Percentiles rank a stretch among this genome's conserved stretches.
Conservation (phyloP, 352 stramenopile genomes). For the Pseudoperonospora humuli region DNA sequence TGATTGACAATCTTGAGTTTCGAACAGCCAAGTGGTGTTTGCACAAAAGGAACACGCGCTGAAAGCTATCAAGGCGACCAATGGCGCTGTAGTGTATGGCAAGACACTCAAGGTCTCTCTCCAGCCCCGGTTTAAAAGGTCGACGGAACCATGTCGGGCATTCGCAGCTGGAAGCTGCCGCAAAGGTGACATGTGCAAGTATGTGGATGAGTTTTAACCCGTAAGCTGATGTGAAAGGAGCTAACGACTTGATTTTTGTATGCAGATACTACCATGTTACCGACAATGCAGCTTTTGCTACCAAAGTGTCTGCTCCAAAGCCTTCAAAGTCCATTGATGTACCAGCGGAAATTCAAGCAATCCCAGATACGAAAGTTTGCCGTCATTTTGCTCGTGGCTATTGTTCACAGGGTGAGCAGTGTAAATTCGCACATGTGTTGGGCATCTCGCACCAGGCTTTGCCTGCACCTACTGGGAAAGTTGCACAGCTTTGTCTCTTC, state of each 20-base stretch:
- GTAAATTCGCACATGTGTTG: conserved; percentile 40
- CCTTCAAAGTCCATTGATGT: conserved; percentile 1
- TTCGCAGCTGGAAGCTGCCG: conserved; percentile 55
- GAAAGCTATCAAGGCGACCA: conserved; percentile 34
- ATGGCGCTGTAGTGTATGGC: conserved; percentile 53
- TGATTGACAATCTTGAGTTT: neutral
- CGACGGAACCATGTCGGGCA: conserved; percentile 33
- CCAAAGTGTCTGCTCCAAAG: neutral
- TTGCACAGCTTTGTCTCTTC: conserved; percentile 34
- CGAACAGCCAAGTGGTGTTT: conserved; percentile 38
- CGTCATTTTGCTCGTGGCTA: conserved; percentile 45
- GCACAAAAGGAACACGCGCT: conserved; percentile 16
- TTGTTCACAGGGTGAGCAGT: conserved; percentile 29
- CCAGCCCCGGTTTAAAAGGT: conserved; percentile 34
- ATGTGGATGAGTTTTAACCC: conserved; percentile 13
- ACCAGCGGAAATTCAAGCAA: conserved; percentile 17
- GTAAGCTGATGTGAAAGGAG: neutral
- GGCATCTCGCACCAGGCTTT: conserved; percentile 9
- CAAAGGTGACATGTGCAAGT: conserved; percentile 70
- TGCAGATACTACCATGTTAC: conserved; percentile 28
- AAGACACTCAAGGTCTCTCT: conserved; percentile 39
- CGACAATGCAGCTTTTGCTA: conserved; percentile 8
- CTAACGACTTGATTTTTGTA: neutral
- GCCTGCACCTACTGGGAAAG: conserved; percentile 14
- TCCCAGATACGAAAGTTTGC: conserved; percentile 35